Percentiles rank a stretch among this genome's conserved stretches.
Evolutionary conservation across 257 asterid genomes (phyloP).

Genomic region (Orobanche coerulescens): DNA sequence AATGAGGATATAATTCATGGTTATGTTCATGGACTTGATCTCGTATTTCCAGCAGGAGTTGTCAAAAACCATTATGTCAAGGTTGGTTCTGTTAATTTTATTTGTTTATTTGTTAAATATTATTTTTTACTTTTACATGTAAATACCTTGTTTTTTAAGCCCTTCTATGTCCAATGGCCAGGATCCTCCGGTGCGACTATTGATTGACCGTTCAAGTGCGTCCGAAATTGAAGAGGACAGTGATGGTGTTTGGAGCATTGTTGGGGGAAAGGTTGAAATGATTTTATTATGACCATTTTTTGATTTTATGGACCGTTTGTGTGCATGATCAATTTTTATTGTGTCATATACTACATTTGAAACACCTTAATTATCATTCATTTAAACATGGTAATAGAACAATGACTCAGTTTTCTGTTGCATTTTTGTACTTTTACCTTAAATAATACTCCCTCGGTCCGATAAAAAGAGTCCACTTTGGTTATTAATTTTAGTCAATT

Average conservation of each 20-base stretch:
- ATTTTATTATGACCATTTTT: constrained; percentile 1
- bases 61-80: constrained; percentile 40
- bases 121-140: background rate
- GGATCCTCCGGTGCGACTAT: constrained; percentile 65
- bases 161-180: constrained; percentile 23
- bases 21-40: constrained; percentile 45
- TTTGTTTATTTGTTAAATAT: background rate
- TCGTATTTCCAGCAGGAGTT: constrained; percentile 29
- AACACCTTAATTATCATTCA: background rate
- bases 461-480: too few relatives aligned
- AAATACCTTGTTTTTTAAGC: constrained; percentile 10
- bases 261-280: constrained; percentile 76
- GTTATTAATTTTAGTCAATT: too few relatives aligned
- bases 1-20: constrained; percentile 37
- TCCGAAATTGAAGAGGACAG: constrained; percentile 72
- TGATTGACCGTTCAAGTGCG: constrained; percentile 54
- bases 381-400: too few relatives aligned
- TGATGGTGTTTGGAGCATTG: constrained; percentile 87
- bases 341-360: constrained; percentile 2
- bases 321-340: background rate
- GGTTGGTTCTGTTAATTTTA: constrained; percentile 30
- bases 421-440: too few relatives aligned
- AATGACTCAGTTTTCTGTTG: too few relatives aligned
- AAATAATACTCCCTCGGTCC: too few relatives aligned
- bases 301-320: constrained; percentile 2